Evolutionary conservation across 106 monocot genomes (phyloP).

Genomic region (Dendrobium officinale): DNA sequence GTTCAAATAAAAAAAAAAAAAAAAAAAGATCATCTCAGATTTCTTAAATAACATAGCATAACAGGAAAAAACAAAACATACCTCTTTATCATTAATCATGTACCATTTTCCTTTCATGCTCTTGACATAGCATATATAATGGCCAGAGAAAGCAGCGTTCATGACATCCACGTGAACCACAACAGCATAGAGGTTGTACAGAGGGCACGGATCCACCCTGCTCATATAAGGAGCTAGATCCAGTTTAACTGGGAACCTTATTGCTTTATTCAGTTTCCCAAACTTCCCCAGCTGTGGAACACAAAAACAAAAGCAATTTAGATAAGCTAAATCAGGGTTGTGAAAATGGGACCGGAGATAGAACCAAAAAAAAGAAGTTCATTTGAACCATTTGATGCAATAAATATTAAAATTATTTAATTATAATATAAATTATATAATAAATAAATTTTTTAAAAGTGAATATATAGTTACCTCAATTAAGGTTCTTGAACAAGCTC

Average conservation of each 20-base stretch:
- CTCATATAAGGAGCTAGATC: constrained; percentile 53
- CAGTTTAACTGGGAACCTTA: constrained; percentile 46
- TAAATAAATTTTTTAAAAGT: too few relatives aligned
- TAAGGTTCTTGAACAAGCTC: too few relatives aligned
- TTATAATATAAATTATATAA: too few relatives aligned
- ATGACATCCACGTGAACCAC: constrained; percentile 83
- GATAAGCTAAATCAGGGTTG: too few relatives aligned
- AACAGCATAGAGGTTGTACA: constrained; percentile 77
- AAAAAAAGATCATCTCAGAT: neutral
- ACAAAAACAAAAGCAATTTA: neutral
- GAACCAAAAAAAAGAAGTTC: too few relatives aligned
- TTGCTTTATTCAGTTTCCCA: constrained; percentile 70
- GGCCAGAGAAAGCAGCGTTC: constrained; percentile 89
- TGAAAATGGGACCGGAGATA: too few relatives aligned
- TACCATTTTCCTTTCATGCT: constrained; percentile 64
- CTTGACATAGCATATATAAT: constrained; percentile 85
- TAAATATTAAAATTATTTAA: too few relatives aligned
- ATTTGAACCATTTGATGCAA: too few relatives aligned
- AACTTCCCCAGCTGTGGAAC: constrained; percentile 63
- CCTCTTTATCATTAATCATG: constrained; percentile 73
- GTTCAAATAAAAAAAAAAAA: neutral
- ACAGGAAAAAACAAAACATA: constrained; percentile 22
- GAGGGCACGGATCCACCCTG: constrained; percentile 27
- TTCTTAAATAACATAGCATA: neutral
- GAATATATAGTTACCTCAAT: too few relatives aligned